Conservation (phyloP, 2,329 filamentous ascomycete genomes). For the Penicillium sp. region DNA sequence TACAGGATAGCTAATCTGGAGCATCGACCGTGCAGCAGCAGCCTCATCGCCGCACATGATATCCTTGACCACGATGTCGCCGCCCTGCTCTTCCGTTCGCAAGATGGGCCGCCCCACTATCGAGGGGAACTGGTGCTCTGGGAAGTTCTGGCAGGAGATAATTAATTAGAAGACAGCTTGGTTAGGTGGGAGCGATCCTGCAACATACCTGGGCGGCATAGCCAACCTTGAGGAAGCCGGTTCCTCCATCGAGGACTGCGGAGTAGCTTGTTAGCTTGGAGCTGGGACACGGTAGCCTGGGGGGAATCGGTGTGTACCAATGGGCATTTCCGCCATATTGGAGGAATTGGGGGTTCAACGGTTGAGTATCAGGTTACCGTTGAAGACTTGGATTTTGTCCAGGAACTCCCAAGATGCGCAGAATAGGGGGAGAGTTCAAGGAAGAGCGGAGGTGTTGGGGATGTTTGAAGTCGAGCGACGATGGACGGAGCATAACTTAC, state of each 20-base stretch:
- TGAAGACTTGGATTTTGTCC: constrained; percentile 2
- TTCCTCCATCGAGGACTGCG: constrained; percentile 97
- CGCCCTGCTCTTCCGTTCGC: constrained; percentile 85
- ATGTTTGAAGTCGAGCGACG: constrained; percentile 21
- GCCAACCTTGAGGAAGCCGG: constrained; percentile 98
- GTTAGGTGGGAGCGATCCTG: neutral
- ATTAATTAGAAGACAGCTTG: constrained; percentile 9
- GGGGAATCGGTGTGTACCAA: constrained; percentile 39
- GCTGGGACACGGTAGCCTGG: constrained; percentile 23
- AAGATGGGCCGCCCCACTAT: constrained; percentile 97
- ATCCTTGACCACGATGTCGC: constrained; percentile 77
- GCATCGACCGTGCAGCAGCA: constrained; percentile 89
- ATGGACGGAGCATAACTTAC: constrained; percentile 26
- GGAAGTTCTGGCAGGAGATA: constrained; percentile 72
- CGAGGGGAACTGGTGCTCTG: constrained; percentile 96
- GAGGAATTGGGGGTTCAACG: constrained; percentile 11
- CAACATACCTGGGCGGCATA: constrained; percentile 77
- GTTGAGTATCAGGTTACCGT: constrained; percentile 1
- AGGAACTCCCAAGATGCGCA: constrained; percentile 14
- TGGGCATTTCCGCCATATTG: constrained; percentile 49
- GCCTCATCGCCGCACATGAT: constrained; percentile 99
- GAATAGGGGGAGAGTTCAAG: constrained; percentile 21
- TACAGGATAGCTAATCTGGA: constrained; percentile 95
- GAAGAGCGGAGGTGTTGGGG: constrained; percentile 20
- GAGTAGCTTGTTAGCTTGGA: constrained; percentile 31